Evolutionary conservation across 768 basidiomycete species (phyloP), one percentile per base, ranked within the genome.

Genomic region (Phlebiopsis flavidoalba): DNA sequence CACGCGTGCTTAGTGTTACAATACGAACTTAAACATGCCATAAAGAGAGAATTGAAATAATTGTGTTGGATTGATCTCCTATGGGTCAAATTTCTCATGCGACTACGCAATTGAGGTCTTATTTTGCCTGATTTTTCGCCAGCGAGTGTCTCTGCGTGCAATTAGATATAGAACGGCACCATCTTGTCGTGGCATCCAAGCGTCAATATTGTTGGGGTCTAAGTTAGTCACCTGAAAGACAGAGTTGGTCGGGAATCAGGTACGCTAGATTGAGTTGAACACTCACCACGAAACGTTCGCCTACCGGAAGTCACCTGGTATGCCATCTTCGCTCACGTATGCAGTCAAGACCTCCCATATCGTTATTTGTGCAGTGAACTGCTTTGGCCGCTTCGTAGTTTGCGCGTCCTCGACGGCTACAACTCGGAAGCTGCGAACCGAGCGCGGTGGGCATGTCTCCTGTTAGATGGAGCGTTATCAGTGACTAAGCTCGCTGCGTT

Each of bases 391-490:
- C 61, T 80, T 78, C 0, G 68, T 64, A 26, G 84, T 86, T 37
- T 78, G 77, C 17, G 83, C 81, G 68, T 91, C 95, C 64, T 82
- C 75, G 15, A 88, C 79, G 14, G 85, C 76, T 15, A 94, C 68
- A 5, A 95, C 83, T 47, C 92, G 79, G 74, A 96, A 94, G 55
- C 79, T 84, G 46, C 86, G 83, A 12, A 93, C 86, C 22, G 90
- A 74, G 6, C 95, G 84, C 2, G 85, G 79, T 3, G 94, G 93
- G 66, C 86, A 94, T 33, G 74, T 69, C 17, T 71, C 73, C 86
- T 50, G 45, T n/a, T 54, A 57, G 31, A 21, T 19, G 46, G 8
- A 36, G 15, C 36, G 5, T n/a, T 1, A 26, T 36, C 5, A 49
- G 24, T 1, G 8, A 14, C 6, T 3, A 35, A 17, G 2, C 26